A percentile compares a stretch with the other conserved stretches of the same genome.
These are phyloP conservation scores for Thelonectria discophora DNA, from an alignment of 2,329 filamentous ascomycete species.

Conservation along the genomic window DNA sequence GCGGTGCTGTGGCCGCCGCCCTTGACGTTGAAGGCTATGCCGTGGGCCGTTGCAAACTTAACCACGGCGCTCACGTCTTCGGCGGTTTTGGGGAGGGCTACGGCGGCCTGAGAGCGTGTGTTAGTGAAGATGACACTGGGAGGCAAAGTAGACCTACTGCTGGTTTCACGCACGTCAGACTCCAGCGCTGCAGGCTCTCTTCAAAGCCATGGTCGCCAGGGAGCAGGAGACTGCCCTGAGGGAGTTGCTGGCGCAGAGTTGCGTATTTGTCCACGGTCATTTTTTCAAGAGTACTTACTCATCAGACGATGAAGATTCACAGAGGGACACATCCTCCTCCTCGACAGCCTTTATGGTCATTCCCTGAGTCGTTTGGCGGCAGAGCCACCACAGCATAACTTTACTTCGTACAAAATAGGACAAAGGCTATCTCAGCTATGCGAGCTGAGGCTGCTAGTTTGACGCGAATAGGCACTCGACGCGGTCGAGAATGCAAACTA, in stretches of 20 bases:
- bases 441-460: not conserved
- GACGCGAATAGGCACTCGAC: not conserved
- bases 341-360: not conserved
- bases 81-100: conserved; percentile 52
- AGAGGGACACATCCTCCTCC: not conserved
- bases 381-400: not conserved
- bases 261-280: conserved; percentile 34
- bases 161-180: conserved; percentile 48
- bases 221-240: conserved; percentile 43
- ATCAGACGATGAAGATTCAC: not conserved
- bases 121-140: no score
- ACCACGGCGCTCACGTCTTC: conserved; percentile 54
- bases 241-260: conserved; percentile 31
- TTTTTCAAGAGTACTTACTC: not conserved
- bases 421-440: conserved; percentile 1
- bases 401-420: conserved; percentile 7
- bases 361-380: not conserved
- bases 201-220: conserved; percentile 47
- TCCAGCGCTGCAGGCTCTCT: conserved; percentile 50
- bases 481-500: conserved; percentile 6
- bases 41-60: conserved; percentile 53
- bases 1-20: conserved; percentile 66
- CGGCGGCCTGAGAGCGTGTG: no score
- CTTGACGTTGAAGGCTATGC: conserved; percentile 61
- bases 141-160: conserved; percentile 35